These are phyloP conservation scores for Punctularia strigosozonata DNA, from an alignment of 768 basidiomycete species.

Conservation along the genomic window DNA sequence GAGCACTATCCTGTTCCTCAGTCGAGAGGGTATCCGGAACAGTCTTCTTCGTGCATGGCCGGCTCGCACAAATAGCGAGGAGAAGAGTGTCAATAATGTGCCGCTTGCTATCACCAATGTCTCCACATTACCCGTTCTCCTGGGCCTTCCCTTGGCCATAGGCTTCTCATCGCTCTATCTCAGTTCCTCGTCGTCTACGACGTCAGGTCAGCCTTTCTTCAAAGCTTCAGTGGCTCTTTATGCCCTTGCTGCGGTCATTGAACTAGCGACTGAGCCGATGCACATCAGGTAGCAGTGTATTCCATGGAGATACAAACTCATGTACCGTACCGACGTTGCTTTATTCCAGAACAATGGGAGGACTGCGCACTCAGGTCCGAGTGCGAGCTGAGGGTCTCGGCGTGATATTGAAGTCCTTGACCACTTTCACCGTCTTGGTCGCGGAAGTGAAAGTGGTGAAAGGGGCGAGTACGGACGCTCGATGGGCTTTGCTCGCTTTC, in stretches of 20 bases:
- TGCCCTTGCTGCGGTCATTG: slow-evolving; percentile 58
- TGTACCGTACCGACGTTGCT: too few relatives aligned
- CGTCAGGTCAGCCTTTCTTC: slow-evolving; percentile 56
- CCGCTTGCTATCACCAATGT: slow-evolving; percentile 29
- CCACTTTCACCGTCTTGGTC: slow-evolving; percentile 58
- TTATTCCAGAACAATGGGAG: slow-evolving; percentile 59
- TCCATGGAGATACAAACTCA: too few relatives aligned
- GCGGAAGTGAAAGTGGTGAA: too few relatives aligned
- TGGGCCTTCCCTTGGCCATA: slow-evolving; percentile 58
- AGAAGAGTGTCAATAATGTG: not conserved
- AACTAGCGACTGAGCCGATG: slow-evolving; percentile 70
- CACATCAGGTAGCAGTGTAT: slow-evolving; percentile 24
- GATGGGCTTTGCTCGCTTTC: slow-evolving; percentile 66
- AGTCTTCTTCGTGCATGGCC: slow-evolving; percentile 56
- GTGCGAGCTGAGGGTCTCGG: slow-evolving; percentile 82
- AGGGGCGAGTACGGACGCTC: slow-evolving; percentile 36
- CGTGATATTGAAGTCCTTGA: slow-evolving; percentile 59
- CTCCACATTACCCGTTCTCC: slow-evolving; percentile 49
- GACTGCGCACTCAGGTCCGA: slow-evolving; percentile 56
- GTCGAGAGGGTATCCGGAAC: slow-evolving; percentile 87
- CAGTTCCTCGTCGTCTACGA: slow-evolving; percentile 36
- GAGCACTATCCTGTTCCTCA: slow-evolving; percentile 84
- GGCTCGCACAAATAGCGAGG: not conserved
- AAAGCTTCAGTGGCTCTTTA: slow-evolving; percentile 53
- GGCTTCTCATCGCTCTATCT: slow-evolving; percentile 42